phyloP scores from a whole-genome alignment of 805 yeast genomes.

The Wickerhamomyces xylosicus region DNA sequence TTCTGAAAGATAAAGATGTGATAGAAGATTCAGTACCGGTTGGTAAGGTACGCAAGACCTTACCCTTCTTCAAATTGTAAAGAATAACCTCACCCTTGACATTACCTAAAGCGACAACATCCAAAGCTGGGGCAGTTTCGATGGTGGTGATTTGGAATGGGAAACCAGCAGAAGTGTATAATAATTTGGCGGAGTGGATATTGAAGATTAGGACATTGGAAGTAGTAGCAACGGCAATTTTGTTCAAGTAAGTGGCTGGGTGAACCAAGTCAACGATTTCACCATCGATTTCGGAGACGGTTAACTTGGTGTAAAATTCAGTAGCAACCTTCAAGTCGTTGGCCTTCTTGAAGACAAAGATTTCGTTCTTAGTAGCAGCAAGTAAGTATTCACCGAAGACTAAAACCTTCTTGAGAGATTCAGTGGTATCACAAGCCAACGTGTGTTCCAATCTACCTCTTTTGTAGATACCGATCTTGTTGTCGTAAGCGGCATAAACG shows the following conservation, averaged over 20 bases:
- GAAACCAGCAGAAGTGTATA: constrained; percentile 49
- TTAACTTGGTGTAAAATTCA: constrained; percentile 58
- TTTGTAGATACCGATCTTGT: constrained; percentile 64
- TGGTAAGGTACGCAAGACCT: constrained; percentile 38
- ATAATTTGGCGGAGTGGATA: constrained; percentile 62
- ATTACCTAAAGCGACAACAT: constrained; percentile 71
- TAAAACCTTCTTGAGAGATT: constrained; percentile 36
- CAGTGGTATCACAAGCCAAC: constrained; percentile 23
- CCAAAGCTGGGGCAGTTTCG: constrained; percentile 80
- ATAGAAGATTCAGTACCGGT: constrained; percentile 27
- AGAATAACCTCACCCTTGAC: constrained; percentile 54
- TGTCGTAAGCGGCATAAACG: constrained; percentile 69
- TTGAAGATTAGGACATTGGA: constrained; percentile 54
- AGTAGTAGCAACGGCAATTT: constrained; percentile 74
- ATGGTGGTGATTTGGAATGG: constrained; percentile 54
- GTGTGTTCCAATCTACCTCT: constrained; percentile 58
- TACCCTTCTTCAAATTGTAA: constrained; percentile 60
- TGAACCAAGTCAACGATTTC: constrained; percentile 61
- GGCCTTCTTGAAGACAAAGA: constrained; percentile 46
- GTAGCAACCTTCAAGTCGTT: constrained; percentile 35
- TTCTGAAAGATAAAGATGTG: constrained; percentile 70
- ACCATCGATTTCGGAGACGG: constrained; percentile 55
- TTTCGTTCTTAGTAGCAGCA: constrained; percentile 36
- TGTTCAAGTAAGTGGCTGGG: constrained; percentile 88
- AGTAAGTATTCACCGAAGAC: constrained; percentile 75